phyloP scores from a whole-genome alignment of 129 eudicot genomes.

The Escallonia rubra region DNA sequence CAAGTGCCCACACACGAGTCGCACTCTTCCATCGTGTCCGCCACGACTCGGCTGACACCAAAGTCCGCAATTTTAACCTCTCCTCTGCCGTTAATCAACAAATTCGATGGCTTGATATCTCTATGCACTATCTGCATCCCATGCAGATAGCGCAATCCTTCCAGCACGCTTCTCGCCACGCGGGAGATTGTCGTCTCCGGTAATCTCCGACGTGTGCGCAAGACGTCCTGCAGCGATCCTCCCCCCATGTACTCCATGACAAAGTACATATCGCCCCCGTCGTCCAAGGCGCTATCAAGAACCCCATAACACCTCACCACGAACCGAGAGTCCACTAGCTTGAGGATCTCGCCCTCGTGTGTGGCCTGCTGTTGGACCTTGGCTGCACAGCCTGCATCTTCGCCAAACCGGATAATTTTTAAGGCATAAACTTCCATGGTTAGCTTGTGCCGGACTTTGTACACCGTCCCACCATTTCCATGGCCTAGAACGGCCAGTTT shows the following conservation, averaged over 20 bases:
- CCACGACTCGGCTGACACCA: constrained; percentile 23
- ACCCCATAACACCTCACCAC: constrained; percentile 32
- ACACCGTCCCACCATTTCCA: constrained; percentile 35
- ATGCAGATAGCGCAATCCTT: constrained; percentile 32
- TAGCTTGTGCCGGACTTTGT: constrained; percentile 27
- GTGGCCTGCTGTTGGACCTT: constrained; percentile 17
- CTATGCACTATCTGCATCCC: constrained; percentile 30
- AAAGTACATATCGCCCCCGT: constrained; percentile 15
- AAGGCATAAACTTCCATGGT: constrained; percentile 18
- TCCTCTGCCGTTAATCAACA: constrained; percentile 29
- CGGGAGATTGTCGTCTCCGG: constrained; percentile 19
- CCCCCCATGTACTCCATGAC: constrained; percentile 36
- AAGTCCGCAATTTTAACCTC: constrained; percentile 37
- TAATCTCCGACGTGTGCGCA: constrained; percentile 10
- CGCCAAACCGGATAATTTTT: constrained; percentile 22
- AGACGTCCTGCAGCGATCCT: constrained; percentile 25
- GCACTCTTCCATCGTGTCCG: not conserved
- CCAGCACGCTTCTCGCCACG: constrained; percentile 25
- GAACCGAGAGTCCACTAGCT: constrained; percentile 24
- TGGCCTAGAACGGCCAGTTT: constrained; percentile 34
- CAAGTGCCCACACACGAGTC: constrained; percentile 25
- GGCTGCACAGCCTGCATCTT: not conserved
- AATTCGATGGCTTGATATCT: constrained; percentile 40
- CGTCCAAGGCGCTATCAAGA: constrained; percentile 6
- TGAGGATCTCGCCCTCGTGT: constrained; percentile 29